Base-by-base conservation (phyloP, 768 basidiomycete genomes). In the Heimioporus sp. region DNA sequence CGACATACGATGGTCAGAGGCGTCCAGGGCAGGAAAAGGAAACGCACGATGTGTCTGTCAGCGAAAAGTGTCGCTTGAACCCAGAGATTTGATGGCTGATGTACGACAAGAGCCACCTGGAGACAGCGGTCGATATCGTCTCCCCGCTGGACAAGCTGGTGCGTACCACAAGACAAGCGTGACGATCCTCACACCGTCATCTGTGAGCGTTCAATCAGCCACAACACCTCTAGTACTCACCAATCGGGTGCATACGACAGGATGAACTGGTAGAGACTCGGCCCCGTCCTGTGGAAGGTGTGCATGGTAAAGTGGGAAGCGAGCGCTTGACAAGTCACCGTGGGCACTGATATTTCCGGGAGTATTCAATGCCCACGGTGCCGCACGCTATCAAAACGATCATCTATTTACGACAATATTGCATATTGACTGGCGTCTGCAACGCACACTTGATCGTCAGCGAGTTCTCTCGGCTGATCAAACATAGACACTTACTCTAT, bases 1-100 rank as follows among this genome's bases (percentile, higher is more conserved):
- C 49, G 43, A 34, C 15, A 54, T 52, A 53, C 17, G 36, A 28
- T 16, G 34, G 49, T 7, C 5, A 32, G 24, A 28, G 24, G 6
- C 24, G 7, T 28, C 24, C 24, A 6, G 24, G 43, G 21, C n/a
- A 11, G 12, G 15, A 28, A 16, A 20, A 35, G 32, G 24, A 46
- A 47, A 76, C 86, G 58, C 60, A 90, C 85, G 89, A 84, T 11
- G 76, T 78, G 70, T 95, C 93, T 35, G 74, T 65, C 30, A 93
- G 71, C 1, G 89, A 91, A 67, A 96, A 96, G 21, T 83, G 76
- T 51, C 93, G 73, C 67, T 83, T 78, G 72, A 84, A 94, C 2
- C 88, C 89, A 34, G 80, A 65, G 10, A 88, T 73, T 12, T 70
- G 41, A 24, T 73, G 71, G 56, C 83, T 74, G 21, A 92, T 67